Evolutionary conservation across 2,329 filamentous ascomycete genomes (phyloP).

Genomic region (Lasiodiplodia hormozganensis): DNA sequence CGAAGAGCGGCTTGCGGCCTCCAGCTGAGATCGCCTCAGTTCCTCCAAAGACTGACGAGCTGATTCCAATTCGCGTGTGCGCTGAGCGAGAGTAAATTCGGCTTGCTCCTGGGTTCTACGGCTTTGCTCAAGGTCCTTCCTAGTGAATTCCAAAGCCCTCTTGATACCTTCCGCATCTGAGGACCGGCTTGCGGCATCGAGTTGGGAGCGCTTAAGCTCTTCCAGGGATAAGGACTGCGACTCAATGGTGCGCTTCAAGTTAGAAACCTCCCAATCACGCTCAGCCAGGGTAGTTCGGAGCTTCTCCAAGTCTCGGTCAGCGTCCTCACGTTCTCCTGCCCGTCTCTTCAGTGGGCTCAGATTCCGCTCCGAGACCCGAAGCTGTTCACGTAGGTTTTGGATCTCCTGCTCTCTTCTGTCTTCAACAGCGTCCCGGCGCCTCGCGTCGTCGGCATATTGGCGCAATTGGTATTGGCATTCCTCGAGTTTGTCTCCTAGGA

Average conservation of each 20-base stretch:
- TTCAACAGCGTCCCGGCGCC: constrained; percentile 39
- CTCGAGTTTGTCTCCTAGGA: constrained; percentile 45
- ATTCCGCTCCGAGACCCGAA: constrained; percentile 42
- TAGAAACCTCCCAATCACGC: constrained; percentile 43
- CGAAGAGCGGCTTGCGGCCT: constrained; percentile 2
- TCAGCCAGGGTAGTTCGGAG: constrained; percentile 40
- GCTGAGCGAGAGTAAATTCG: constrained; percentile 36
- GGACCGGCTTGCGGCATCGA: not conserved
- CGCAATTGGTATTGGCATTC: constrained; percentile 44
- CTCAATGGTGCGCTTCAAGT: constrained; percentile 42
- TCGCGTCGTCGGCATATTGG: constrained; percentile 44
- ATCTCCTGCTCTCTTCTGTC: constrained; percentile 35
- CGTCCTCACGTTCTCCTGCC: constrained; percentile 42
- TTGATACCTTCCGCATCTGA: constrained; percentile 14
- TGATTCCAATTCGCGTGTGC: constrained; percentile 44
- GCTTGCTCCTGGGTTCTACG: constrained; percentile 10
- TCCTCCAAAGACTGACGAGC: constrained; percentile 39
- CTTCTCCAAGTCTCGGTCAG: constrained; percentile 40
- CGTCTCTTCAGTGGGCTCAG: constrained; percentile 45
- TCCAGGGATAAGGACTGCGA: constrained; percentile 39
- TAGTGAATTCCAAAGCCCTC: constrained; percentile 16
- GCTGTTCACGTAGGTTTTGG: constrained; percentile 34
- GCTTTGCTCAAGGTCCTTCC: constrained; percentile 28
- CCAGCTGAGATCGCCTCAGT: constrained; percentile 35
- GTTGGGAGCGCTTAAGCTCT: constrained; percentile 39